Evolutionary conservation across 129 eudicot genomes (phyloP).

Genomic region (Centaurea solstitialis): DNA sequence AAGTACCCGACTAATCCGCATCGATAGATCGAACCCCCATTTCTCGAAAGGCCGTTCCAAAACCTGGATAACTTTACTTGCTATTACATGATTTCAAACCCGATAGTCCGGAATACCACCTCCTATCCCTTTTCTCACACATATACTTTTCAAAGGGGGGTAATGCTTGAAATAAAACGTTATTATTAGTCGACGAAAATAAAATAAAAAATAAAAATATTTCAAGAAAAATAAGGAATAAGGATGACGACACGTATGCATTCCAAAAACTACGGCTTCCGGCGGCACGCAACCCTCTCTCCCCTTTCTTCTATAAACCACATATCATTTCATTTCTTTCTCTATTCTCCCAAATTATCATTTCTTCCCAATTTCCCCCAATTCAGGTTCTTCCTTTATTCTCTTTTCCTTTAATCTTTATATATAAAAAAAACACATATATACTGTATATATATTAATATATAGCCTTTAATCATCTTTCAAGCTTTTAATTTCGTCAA

Average conservation of each 20-base stretch:
- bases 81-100: no score
- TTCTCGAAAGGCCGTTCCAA: no score
- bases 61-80: no score
- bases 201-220: not conserved
- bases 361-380: constrained; percentile 12
- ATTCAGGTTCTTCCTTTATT: constrained; percentile 25
- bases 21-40: no score
- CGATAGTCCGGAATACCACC: no score
- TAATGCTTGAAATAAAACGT: no score
- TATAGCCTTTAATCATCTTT: not conserved
- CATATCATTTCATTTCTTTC: constrained; percentile 19
- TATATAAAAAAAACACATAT: not conserved
- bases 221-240: constrained; percentile 2
- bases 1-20: no score
- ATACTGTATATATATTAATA: constrained; percentile 14
- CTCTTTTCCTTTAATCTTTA: constrained; percentile 15
- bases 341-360: no score
- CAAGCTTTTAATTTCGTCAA: not conserved
- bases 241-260: constrained; percentile 33
- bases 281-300: constrained; percentile 23
- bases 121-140: no score
- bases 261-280: constrained; percentile 21
- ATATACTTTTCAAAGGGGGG: no score
- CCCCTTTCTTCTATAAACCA: constrained; percentile 37
- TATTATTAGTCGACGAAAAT: not conserved